These are phyloP conservation scores for Chlorella vulgaris DNA, from an alignment of 139 green algal genomes.

Conservation along the genomic window DNA sequence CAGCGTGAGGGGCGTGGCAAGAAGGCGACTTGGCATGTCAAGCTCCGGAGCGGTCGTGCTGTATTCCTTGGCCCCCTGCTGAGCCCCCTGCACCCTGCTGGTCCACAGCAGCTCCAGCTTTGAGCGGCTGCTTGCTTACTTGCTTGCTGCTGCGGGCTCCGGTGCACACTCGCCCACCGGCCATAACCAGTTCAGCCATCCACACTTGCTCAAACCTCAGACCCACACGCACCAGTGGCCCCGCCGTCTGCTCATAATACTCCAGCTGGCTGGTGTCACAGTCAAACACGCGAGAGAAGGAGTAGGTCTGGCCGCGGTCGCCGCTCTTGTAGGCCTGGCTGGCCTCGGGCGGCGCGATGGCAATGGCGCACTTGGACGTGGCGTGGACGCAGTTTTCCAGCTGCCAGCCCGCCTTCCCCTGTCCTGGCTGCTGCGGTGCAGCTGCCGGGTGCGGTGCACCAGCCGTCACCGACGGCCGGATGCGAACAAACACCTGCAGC, in stretches of 20 bases:
- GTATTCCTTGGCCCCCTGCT: too few relatives aligned
- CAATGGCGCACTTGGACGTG: constrained; percentile 39
- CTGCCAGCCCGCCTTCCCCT: constrained; percentile 12
- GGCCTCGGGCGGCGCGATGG: constrained; percentile 56
- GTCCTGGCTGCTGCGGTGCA: neutral
- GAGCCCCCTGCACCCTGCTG: too few relatives aligned
- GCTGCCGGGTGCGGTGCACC: neutral
- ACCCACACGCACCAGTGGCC: constrained; percentile 46
- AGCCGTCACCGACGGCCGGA: constrained; percentile 43
- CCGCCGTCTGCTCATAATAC: constrained; percentile 53
- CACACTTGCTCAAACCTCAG: too few relatives aligned
- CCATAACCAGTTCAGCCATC: too few relatives aligned
- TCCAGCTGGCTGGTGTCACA: constrained; percentile 49
- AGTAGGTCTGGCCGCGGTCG: constrained; percentile 62
- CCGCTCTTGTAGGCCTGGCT: constrained; percentile 57
- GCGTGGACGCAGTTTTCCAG: constrained; percentile 62
- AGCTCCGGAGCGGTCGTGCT: too few relatives aligned
- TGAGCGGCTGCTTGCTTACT: too few relatives aligned
- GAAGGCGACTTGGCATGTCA: too few relatives aligned
- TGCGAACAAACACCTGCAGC: constrained; percentile 62
- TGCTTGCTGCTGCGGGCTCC: too few relatives aligned
- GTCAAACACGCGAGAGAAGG: constrained; percentile 67
- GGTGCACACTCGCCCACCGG: too few relatives aligned
- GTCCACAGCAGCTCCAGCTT: too few relatives aligned
- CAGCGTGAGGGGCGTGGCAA: neutral